A percentile compares a stretch with the other conserved stretches of the same genome.
These are phyloP conservation scores for Phalaenopsis hybrid DNA, from an alignment of 116 monocot species.

Conservation along the genomic window DNA sequence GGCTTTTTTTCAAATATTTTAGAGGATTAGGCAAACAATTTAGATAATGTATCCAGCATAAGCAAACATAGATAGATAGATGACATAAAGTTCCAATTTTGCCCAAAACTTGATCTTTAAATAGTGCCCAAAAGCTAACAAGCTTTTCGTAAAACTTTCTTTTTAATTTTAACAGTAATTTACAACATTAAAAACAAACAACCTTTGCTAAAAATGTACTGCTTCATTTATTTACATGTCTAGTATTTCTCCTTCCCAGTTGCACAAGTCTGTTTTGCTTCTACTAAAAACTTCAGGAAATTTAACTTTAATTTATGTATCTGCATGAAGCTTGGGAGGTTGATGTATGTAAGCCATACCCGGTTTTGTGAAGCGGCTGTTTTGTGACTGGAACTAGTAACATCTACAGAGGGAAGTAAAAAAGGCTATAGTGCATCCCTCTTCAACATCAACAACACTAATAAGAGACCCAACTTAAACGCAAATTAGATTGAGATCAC, in stretches of 20 bases:
- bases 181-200: not conserved
- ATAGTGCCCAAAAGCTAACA: not conserved
- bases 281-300: not conserved
- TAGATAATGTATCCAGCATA: not conserved
- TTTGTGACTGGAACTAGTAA: too few relatives aligned
- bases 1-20: not conserved
- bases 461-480: too few relatives aligned
- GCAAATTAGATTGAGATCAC: too few relatives aligned
- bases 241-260: too few relatives aligned
- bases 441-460: too few relatives aligned
- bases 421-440: too few relatives aligned
- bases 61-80: not conserved
- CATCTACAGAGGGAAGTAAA: too few relatives aligned
- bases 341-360: too few relatives aligned
- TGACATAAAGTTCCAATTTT: not conserved
- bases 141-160: not conserved
- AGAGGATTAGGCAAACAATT: not conserved
- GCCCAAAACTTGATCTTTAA: not conserved
- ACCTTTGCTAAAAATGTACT: not conserved
- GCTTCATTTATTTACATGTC: not conserved
- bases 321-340: too few relatives aligned
- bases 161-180: not conserved
- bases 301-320: not conserved
- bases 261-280: not conserved
- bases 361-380: too few relatives aligned